Evolutionary conservation across 495 filamentous ascomycete species (phyloP).

Genomic region (Penicillium chermesinum): DNA sequence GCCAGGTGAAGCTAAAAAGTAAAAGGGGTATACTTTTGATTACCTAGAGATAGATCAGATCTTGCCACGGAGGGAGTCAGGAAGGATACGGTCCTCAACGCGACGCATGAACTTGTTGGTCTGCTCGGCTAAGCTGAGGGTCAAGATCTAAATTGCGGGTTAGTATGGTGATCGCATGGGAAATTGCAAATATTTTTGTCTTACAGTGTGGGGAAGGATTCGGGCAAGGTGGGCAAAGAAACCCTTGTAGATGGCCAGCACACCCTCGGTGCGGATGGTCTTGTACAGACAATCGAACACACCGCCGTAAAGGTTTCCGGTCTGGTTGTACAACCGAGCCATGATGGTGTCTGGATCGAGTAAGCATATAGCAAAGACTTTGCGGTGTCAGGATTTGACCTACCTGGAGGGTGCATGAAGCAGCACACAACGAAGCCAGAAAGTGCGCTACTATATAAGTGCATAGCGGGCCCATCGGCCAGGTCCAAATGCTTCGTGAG

Average conservation of each 20-base stretch:
- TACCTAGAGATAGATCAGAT: slow-evolving; percentile 32
- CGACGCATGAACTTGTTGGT: slow-evolving; percentile 86
- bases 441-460: slow-evolving; percentile 80
- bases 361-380: slow-evolving; percentile 9
- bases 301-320: slow-evolving; percentile 88
- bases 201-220: slow-evolving; percentile 91
- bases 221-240: slow-evolving; percentile 92
- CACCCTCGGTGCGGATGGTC: slow-evolving; percentile 85
- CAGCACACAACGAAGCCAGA: slow-evolving; percentile 96
- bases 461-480: slow-evolving; percentile 84
- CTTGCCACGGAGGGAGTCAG: slow-evolving; percentile 43
- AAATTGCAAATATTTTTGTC: slow-evolving; percentile 26
- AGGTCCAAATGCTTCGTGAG: slow-evolving; percentile 76
- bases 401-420: slow-evolving; percentile 96
- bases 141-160: slow-evolving; percentile 58
- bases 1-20: slow-evolving; percentile 3
- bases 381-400: not conserved
- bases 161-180: no score
- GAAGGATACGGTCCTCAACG: slow-evolving; percentile 64
- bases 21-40: not conserved
- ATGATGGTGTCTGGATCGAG: slow-evolving; percentile 79
- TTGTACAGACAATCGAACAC: slow-evolving; percentile 89
- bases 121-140: slow-evolving; percentile 89
- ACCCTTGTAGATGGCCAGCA: slow-evolving; percentile 96
- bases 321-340: slow-evolving; percentile 98